Evolutionary conservation across 176 grass and related monocot species (phyloP).

Genomic region (Carex cristatella): DNA sequence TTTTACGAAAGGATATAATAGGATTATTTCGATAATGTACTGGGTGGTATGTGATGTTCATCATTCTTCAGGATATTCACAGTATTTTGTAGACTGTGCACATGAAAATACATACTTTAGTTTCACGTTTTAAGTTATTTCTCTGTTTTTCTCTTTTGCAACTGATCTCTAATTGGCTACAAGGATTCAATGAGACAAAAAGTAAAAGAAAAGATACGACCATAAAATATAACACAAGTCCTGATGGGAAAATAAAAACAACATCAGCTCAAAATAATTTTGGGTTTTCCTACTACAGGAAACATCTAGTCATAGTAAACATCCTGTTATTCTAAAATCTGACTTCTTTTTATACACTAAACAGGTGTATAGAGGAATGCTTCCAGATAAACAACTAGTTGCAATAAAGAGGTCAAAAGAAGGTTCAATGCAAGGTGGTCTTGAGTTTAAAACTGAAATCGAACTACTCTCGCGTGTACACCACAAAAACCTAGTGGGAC

Average conservation of each 20-base stretch:
- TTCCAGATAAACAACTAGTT: too few relatives aligned
- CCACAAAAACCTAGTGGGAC: too few relatives aligned
- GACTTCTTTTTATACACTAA: background rate
- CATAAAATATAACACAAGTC: background rate
- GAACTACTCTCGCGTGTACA: too few relatives aligned
- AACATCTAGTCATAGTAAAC: background rate
- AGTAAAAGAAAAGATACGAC: background rate
- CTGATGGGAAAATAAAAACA: background rate
- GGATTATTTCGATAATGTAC: background rate
- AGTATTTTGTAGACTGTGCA: background rate
- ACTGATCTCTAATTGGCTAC: background rate
- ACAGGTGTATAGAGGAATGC: too few relatives aligned
- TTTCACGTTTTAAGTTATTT: background rate
- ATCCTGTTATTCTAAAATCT: background rate
- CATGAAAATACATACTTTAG: background rate
- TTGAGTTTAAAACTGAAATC: too few relatives aligned
- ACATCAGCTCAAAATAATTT: background rate
- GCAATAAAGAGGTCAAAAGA: too few relatives aligned
- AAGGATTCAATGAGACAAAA: background rate
- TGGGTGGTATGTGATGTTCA: background rate
- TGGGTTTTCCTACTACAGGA: background rate
- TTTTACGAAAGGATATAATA: background rate
- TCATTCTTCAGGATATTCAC: background rate
- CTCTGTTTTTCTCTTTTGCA: background rate
- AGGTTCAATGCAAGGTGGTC: too few relatives aligned